phyloP scores from a whole-genome alignment of 2,329 filamentous ascomycete species.

The Verticillium longisporum region DNA sequence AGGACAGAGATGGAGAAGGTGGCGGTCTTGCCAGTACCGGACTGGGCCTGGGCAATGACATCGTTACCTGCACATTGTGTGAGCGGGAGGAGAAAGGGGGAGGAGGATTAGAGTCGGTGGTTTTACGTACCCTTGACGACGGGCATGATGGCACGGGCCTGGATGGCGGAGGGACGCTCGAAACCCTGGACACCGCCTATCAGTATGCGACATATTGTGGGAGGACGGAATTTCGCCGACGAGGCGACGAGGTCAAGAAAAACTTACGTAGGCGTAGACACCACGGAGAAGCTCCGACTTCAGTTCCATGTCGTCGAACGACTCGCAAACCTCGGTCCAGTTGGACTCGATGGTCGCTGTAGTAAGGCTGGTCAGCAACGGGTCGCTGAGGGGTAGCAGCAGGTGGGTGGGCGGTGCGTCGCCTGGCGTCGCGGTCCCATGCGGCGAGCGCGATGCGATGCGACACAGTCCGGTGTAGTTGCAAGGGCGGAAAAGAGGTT shows the following conservation, averaged over 20 bases:
- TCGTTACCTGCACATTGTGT: conserved; percentile 63
- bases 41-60: conserved; percentile 99
- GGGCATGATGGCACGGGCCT: conserved; percentile 99
- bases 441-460: conserved; percentile 1
- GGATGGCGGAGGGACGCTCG: conserved; percentile 97
- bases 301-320: conserved; percentile 96
- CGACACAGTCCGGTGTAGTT: not conserved
- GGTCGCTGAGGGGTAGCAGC: not conserved
- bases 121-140: conserved; percentile 86
- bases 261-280: conserved; percentile 23
- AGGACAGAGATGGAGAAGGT: conserved; percentile 99
- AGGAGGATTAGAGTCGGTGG: not conserved
- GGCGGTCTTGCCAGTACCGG: conserved; percentile 98
- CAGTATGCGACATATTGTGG: not conserved
- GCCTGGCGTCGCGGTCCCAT: not conserved
- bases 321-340: conserved; percentile 99
- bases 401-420: not conserved
- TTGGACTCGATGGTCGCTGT: conserved; percentile 65
- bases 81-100: conserved; percentile 5
- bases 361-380: not conserved
- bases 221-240: not conserved
- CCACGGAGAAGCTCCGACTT: conserved; percentile 95
- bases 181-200: not conserved
- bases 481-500: not conserved
- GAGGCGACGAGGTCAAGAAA: not conserved